Evolutionary conservation across 768 basidiomycete species (phyloP).

Genomic region (Pleurotus ostreatus): DNA sequence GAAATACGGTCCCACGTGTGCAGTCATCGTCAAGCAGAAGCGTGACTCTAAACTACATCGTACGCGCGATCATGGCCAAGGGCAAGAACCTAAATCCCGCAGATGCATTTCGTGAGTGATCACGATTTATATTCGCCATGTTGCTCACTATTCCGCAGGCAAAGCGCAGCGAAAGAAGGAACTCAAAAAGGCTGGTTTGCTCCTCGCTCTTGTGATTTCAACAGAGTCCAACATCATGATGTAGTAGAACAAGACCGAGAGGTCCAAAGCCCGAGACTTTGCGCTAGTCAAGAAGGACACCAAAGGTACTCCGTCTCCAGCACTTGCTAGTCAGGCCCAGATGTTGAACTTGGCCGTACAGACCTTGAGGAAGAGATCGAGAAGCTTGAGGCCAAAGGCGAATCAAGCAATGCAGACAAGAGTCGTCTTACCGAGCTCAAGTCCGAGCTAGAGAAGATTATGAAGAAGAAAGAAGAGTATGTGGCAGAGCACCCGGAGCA

Average conservation of each 20-base stretch:
- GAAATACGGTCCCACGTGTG: constrained; percentile 5
- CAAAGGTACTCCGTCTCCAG: constrained; percentile 42
- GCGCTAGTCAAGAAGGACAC: constrained; percentile 95
- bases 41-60: neutral
- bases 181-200: constrained; percentile 75
- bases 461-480: constrained; percentile 87
- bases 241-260: constrained; percentile 87
- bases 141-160: constrained; percentile 40
- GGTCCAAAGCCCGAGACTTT: constrained; percentile 80
- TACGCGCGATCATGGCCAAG: constrained; percentile 61
- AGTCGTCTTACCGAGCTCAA: constrained; percentile 70
- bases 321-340: neutral
- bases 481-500: constrained; percentile 93
- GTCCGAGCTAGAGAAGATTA: constrained; percentile 73
- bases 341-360: constrained; percentile 21
- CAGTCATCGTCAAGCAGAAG: neutral
- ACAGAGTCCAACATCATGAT: constrained; percentile 18
- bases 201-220: constrained; percentile 8
- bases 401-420: constrained; percentile 43
- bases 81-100: constrained; percentile 87
- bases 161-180: constrained; percentile 94
- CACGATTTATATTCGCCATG: neutral
- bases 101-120: constrained; percentile 79
- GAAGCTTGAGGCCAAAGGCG: constrained; percentile 49
- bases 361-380: constrained; percentile 81